These are phyloP conservation scores for Ceratobasidium sp. DNA, from an alignment of 1,284 basidiomycete genomes.

Conservation along the genomic window DNA sequence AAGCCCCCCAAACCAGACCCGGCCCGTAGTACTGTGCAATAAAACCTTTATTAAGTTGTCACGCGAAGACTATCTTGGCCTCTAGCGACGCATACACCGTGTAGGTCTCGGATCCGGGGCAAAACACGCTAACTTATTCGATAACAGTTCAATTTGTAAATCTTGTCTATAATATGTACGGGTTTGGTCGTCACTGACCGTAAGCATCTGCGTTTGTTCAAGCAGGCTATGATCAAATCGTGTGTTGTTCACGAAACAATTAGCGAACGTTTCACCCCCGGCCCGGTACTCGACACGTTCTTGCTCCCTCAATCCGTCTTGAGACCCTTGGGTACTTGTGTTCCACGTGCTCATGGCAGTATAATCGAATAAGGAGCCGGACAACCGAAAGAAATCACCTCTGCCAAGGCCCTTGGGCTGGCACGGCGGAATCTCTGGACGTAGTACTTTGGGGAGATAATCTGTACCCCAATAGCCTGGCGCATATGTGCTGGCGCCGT, in stretches of 20 bases:
- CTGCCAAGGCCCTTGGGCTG: constrained; percentile 17
- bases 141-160: neutral
- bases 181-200: neutral
- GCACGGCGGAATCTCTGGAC: neutral
- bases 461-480: neutral
- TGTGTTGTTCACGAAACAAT: constrained; percentile 8
- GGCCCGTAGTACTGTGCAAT: constrained; percentile 28
- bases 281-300: constrained; percentile 16
- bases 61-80: constrained; percentile 3
- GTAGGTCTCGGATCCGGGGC: neutral
- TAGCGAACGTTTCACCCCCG: neutral
- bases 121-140: constrained; percentile 17
- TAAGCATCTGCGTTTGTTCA: constrained; percentile 31
- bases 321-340: neutral
- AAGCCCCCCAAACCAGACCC: neutral
- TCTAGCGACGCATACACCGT: constrained; percentile 5
- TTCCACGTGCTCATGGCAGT: constrained; percentile 27
- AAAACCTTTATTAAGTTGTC: constrained; percentile 13
- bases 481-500: neutral
- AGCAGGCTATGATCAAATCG: constrained; percentile 17
- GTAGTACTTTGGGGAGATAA: neutral
- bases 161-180: neutral
- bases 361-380: constrained; percentile 30
- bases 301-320: neutral
- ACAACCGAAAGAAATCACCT: constrained; percentile 18